phyloP scores from a whole-genome alignment of 176 grass and related monocot species.

The Saccharum officinarum region DNA sequence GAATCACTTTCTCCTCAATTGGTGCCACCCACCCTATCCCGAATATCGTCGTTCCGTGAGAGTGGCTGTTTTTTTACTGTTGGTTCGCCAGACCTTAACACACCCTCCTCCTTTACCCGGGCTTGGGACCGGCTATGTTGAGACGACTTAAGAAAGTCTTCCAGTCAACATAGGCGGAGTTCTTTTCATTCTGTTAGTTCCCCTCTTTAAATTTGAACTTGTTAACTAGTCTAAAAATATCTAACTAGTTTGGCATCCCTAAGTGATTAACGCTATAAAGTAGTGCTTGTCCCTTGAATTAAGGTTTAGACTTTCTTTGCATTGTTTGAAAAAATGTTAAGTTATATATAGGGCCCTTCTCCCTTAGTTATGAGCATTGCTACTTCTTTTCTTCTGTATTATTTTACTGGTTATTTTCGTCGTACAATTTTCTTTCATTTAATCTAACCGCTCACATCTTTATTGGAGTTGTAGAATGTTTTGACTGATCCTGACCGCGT shows the following conservation, averaged over 20 bases:
- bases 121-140: too few relatives aligned
- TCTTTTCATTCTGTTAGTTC: background rate
- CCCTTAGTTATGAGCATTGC: background rate
- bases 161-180: too few relatives aligned
- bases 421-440: background rate
- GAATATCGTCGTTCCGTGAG: too few relatives aligned
- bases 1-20: too few relatives aligned
- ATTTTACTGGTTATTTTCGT: background rate
- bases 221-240: background rate
- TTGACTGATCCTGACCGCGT: conserved; percentile 75
- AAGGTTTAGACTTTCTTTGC: background rate
- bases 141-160: too few relatives aligned
- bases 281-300: background rate
- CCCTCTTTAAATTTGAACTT: background rate
- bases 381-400: conserved; percentile 2
- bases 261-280: background rate
- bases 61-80: too few relatives aligned
- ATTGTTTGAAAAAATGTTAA: background rate
- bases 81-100: too few relatives aligned
- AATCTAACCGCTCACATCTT: background rate
- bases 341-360: background rate
- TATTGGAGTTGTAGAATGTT: conserved; percentile 61
- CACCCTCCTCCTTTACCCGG: too few relatives aligned
- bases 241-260: background rate
- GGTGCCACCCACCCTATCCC: too few relatives aligned